Evolutionary conservation across 768 basidiomycete species (phyloP).

Genomic region (Phaffia australis): DNA sequence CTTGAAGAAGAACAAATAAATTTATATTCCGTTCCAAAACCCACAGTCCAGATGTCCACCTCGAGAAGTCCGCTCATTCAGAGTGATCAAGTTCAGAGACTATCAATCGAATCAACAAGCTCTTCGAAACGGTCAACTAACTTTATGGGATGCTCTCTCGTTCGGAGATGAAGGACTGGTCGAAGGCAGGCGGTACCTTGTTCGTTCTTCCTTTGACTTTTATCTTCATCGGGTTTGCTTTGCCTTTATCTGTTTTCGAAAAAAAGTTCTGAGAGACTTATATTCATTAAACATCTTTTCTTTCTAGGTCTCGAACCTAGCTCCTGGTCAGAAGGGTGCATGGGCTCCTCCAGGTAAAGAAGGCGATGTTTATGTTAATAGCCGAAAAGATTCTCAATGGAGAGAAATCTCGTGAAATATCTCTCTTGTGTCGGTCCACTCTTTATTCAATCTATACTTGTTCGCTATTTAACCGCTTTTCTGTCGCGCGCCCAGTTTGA

Average conservation of each 20-base stretch:
- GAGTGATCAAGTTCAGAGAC: constrained; percentile 60
- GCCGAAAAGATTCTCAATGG: too few species aligned
- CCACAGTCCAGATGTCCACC: constrained; percentile 54
- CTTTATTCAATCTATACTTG: too few species aligned
- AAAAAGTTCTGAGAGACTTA: not conserved
- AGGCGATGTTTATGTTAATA: too few species aligned
- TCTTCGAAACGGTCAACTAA: constrained; percentile 59
- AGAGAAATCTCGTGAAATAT: too few species aligned
- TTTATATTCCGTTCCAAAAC: constrained; percentile 2
- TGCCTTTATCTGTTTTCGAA: not conserved
- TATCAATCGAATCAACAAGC: constrained; percentile 46
- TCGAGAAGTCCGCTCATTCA: constrained; percentile 63
- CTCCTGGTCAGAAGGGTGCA: too few species aligned
- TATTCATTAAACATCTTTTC: too few species aligned
- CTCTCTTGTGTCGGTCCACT: too few species aligned
- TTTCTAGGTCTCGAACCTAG: too few species aligned
- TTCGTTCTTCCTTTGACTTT: constrained; percentile 37
- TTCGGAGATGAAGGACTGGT: constrained; percentile 45
- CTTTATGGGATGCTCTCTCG: constrained; percentile 65
- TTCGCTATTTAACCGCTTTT: too few species aligned
- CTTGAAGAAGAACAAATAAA: not conserved
- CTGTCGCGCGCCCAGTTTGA: too few species aligned
- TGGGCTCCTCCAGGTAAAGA: too few species aligned
- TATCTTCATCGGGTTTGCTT: not conserved
- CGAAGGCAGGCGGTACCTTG: constrained; percentile 58